Conservation (phyloP, 1,139 yeast genomes). For the Yamadazyma mexicana region DNA sequence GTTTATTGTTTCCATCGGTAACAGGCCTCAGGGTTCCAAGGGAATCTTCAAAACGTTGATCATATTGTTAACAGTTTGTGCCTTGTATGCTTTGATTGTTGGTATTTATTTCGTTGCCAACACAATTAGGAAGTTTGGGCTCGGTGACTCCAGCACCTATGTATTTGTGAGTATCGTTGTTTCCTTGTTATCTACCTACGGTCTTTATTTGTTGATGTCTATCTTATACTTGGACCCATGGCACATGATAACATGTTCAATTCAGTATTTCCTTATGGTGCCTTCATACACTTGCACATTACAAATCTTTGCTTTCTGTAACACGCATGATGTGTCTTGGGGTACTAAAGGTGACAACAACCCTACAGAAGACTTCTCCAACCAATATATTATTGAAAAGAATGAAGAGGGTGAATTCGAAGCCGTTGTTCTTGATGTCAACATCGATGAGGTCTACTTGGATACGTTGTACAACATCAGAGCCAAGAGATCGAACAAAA, state of each 20-base stretch:
- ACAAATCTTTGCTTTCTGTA: conserved; percentile 92
- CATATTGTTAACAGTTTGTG: conserved; percentile 71
- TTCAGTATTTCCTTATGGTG: conserved; percentile 81
- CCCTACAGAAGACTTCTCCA: conserved; percentile 52
- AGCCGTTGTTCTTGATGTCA: conserved; percentile 86
- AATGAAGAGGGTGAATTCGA: conserved; percentile 69
- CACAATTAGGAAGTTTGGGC: conserved; percentile 45
- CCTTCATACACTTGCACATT: conserved; percentile 92
- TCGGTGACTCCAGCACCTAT: conserved; percentile 49
- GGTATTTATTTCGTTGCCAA: conserved; percentile 77
- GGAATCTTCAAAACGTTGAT: conserved; percentile 71
- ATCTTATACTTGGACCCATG: conserved; percentile 87
- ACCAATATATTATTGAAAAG: conserved; percentile 48
- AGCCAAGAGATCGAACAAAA: conserved; percentile 63
- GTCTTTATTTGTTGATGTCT: conserved; percentile 78
- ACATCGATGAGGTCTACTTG: conserved; percentile 83
- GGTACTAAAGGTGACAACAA: conserved; percentile 93
- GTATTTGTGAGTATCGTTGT: conserved; percentile 73
- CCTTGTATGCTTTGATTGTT: conserved; percentile 76
- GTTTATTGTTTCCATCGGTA: conserved; percentile 91
- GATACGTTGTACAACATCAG: conserved; percentile 74
- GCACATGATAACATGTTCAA: conserved; percentile 84
- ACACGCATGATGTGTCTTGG: conserved; percentile 90
- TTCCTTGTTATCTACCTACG: conserved; percentile 88
- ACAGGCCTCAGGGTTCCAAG: conserved; percentile 87